These are phyloP conservation scores for Rhizopogon vinicolor DNA, from an alignment of 768 basidiomycete species.

Conservation along the genomic window DNA sequence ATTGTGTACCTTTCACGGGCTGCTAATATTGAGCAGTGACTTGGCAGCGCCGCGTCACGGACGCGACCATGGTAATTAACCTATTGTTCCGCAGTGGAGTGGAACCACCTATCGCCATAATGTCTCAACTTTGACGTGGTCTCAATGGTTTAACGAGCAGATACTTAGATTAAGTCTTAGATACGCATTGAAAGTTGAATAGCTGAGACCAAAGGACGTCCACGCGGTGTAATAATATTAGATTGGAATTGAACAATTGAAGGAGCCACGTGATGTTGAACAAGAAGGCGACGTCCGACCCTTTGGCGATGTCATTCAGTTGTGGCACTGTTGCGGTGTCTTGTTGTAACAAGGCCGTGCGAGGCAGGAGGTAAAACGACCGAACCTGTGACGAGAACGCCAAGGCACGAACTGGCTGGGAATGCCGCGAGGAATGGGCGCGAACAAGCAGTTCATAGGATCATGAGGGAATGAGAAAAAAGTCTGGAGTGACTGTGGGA, in stretches of 20 bases:
- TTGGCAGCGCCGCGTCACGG: neutral
- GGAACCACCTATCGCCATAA: neutral
- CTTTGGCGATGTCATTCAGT: neutral
- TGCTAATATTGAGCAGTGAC: neutral
- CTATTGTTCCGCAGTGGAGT: neutral
- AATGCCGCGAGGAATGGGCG: neutral
- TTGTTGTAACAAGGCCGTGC: neutral
- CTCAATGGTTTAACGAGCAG: neutral
- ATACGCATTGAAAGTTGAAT: neutral
- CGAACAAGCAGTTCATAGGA: neutral
- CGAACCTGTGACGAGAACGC: neutral
- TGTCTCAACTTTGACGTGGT: neutral
- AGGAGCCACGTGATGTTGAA: neutral
- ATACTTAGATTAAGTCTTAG: neutral
- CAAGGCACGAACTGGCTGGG: neutral
- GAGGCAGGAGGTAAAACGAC: neutral
- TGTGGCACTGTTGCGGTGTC: neutral
- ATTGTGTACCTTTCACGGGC: neutral
- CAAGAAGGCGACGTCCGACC: neutral
- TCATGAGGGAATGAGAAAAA: conserved; percentile 1
- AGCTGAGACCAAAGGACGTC: neutral
- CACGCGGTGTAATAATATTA: neutral
- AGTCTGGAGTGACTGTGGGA: conserved; percentile 16
- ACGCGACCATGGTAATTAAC: neutral
- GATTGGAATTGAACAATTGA: neutral